Percentiles rank a stretch among this genome's conserved stretches.
Evolutionary conservation across 73 alveolate genomes (phyloP).

Genomic region (Uronychia setigera): DNA sequence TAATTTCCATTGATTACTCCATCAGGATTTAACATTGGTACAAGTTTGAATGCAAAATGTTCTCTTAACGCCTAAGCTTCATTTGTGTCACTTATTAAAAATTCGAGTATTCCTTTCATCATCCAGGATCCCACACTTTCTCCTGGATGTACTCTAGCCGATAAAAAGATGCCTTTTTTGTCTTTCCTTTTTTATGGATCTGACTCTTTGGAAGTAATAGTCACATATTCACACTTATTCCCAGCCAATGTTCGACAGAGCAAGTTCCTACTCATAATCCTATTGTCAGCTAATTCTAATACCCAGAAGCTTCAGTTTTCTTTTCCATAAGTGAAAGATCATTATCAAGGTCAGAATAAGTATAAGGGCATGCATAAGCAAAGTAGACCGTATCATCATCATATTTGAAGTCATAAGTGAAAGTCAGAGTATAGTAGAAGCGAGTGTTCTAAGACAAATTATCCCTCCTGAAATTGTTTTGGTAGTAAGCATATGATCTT

Average conservation of each 20-base stretch:
- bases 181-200: constrained; percentile 69
- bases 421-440: constrained; percentile 66
- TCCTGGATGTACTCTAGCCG: constrained; percentile 99
- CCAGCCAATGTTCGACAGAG: constrained; percentile 82
- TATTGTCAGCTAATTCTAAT: background rate
- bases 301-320: background rate
- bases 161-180: constrained; percentile 75
- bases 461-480: constrained; percentile 52
- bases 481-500: constrained; percentile 35
- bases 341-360: constrained; percentile 71
- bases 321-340: background rate
- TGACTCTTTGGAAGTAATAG: constrained; percentile 60
- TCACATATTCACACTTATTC: constrained; percentile 68
- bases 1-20: constrained; percentile 85
- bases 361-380: constrained; percentile 82
- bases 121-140: constrained; percentile 95
- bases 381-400: constrained; percentile 74
- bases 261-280: constrained; percentile 49
- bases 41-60: constrained; percentile 69
- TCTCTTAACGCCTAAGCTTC: constrained; percentile 79
- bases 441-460: constrained; percentile 43
- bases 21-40: constrained; percentile 87
- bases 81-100: constrained; percentile 58
- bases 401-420: constrained; percentile 59
- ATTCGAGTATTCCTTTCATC: constrained; percentile 75